These are phyloP conservation scores for Corinectria fuckeliana DNA, from an alignment of 2,329 filamentous ascomycete genomes.

Conservation along the genomic window DNA sequence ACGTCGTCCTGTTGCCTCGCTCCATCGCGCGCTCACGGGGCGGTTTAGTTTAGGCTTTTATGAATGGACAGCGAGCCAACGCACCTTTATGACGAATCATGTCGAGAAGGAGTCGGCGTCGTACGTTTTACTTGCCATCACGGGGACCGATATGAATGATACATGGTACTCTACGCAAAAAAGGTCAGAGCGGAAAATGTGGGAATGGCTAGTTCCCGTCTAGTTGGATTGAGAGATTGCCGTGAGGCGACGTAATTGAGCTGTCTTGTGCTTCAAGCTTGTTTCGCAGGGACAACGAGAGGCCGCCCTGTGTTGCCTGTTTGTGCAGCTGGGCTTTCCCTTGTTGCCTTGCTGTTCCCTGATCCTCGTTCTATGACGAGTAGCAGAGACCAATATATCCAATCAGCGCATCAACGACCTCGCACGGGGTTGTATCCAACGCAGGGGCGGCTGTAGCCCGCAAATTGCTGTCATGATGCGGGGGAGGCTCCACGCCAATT, in stretches of 20 bases:
- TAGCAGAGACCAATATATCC: slow-evolving; percentile 3
- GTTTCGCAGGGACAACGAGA: slow-evolving; percentile 1
- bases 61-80: neutral
- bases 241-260: slow-evolving; percentile 8
- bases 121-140: neutral
- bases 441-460: slow-evolving; percentile 2
- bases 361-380: neutral
- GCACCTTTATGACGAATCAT: neutral
- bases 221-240: neutral
- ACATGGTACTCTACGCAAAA: too few species aligned
- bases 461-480: slow-evolving; percentile 2
- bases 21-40: too few species aligned
- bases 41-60: neutral
- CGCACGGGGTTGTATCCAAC: slow-evolving; percentile 4
- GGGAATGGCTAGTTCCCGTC: neutral
- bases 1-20: too few species aligned
- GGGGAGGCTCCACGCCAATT: slow-evolving; percentile 10
- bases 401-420: neutral
- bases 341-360: neutral
- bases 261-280: neutral
- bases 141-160: too few species aligned
- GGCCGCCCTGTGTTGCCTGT: neutral
- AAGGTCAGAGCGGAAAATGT: neutral
- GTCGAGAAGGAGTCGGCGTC: neutral
- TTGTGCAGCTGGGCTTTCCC: neutral